Base-by-base conservation (phyloP, 495 filamentous ascomycete species). In the Hypoxylon rickii region DNA sequence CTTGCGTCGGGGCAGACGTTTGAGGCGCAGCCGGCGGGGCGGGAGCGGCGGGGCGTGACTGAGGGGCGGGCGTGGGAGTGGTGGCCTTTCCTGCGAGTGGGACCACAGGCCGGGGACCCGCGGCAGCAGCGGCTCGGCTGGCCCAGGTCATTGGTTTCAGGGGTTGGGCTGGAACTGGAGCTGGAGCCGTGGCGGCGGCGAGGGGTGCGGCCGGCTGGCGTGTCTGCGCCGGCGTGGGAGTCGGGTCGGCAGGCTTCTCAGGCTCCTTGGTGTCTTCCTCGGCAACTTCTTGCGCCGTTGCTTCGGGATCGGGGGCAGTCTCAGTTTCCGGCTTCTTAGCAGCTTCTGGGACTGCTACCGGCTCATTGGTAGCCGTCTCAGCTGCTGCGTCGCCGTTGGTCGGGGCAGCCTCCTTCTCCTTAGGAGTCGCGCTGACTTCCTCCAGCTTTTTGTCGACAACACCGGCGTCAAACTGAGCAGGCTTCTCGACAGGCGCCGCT, bases 101-200 rank as follows among this genome's bases (percentile, higher is more conserved):
- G 24, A 29, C 64, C 12, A 12, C 77, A 11, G 81, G 76, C 24
- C 75, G 73, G 4, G 74, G 58, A 41, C 73, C 68, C 26, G 71
- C 72, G 40, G 72, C 72, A 31, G 79, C 79, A 49, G 78, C 75
- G 7, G 82, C 81, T 7, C 94, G 84, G 73, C 77, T 94, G 21
- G 94, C 94, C 95, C 95, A 97, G 22, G 90, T 96, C 83, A 92
- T 91, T 21, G 85, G 85, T 64, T 78, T 83, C 13, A 78, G 63
- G 22, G 84, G 70, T 54, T 68, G 76, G 5, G 61, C 59, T 10
- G 68, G 65, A 37, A 26, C 40, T 6, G 69, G 51, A 15, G 62
- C 63, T 0, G 75, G 68, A 41, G 79, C 65, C n/a, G n/a, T n/a
- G n/a, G n/a, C n/a, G n/a, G n/a, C n/a, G 1, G 67, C 60, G 37